A percentile compares a stretch with the other conserved stretches of the same genome.
Evolutionary conservation across 352 stramenopile species (phyloP).

Genomic region (Globisporangium emineosum): DNA sequence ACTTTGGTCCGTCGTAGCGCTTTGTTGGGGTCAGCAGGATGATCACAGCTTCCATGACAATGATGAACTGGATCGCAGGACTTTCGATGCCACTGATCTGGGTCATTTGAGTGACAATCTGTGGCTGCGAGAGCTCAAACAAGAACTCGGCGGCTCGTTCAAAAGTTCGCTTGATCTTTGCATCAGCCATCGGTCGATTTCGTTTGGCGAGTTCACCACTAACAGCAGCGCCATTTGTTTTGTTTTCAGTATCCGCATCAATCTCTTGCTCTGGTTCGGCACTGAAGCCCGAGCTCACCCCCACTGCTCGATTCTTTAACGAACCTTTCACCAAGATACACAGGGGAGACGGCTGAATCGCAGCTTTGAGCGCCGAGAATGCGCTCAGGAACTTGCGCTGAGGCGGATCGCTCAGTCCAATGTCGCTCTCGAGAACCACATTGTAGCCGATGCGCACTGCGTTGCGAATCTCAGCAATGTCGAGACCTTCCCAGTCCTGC

Average conservation of each 20-base stretch:
- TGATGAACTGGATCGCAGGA: constrained; percentile 31
- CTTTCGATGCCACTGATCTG: constrained; percentile 15
- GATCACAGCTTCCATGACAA: constrained; percentile 81
- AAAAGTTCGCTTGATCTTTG: constrained; percentile 47
- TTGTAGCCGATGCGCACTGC: constrained; percentile 47
- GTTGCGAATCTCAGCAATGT: constrained; percentile 32
- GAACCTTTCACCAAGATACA: constrained; percentile 64
- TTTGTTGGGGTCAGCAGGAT: constrained; percentile 72
- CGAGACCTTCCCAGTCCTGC: constrained; percentile 16
- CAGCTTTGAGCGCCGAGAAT: constrained; percentile 63
- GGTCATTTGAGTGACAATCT: constrained; percentile 27
- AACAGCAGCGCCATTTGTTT: background rate
- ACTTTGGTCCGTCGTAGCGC: constrained; percentile 51
- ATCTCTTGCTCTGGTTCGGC: constrained; percentile 4
- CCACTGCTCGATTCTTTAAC: constrained; percentile 40
- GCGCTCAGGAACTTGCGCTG: constrained; percentile 56
- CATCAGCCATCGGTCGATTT: constrained; percentile 30
- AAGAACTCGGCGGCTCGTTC: constrained; percentile 36
- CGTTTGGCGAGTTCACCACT: background rate
- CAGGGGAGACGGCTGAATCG: constrained; percentile 53
- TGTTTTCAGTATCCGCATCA: background rate
- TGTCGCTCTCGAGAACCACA: constrained; percentile 73
- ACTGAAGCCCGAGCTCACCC: background rate
- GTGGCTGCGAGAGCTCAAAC: constrained; percentile 18
- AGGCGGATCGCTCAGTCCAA: constrained; percentile 61